Evolutionary conservation across 345 rosid species (phyloP).

Genomic region (Eucalyptus sp.): DNA sequence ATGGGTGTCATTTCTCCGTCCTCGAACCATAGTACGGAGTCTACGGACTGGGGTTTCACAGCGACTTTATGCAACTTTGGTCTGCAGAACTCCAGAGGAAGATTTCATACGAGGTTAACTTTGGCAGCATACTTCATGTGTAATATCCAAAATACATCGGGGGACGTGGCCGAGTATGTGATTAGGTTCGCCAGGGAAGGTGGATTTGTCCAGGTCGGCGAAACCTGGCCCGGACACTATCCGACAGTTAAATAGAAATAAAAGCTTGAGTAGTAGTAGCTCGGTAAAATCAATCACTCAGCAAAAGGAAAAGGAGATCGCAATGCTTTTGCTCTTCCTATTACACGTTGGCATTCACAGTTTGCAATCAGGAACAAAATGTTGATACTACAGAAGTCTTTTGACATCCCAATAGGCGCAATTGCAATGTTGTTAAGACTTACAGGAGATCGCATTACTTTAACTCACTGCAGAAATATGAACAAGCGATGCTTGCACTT

Average conservation of each 20-base stretch:
- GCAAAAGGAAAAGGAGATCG: neutral
- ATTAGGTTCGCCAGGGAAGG: neutral
- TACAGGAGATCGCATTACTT: neutral
- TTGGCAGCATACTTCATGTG: neutral
- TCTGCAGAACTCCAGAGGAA: neutral
- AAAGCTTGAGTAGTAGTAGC: neutral
- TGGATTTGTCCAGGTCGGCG: neutral
- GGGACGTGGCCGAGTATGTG: neutral
- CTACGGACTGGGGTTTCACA: neutral
- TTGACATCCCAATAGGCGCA: neutral
- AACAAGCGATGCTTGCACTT: slow-evolving; percentile 8
- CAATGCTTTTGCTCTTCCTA: neutral
- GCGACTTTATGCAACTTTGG: neutral
- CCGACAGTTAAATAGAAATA: neutral
- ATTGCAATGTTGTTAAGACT: neutral
- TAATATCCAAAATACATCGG: neutral
- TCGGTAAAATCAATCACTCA: neutral
- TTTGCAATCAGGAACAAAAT: neutral
- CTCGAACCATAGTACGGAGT: no score
- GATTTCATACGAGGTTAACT: neutral
- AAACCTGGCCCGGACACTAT: neutral
- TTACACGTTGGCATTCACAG: neutral
- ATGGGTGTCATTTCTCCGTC: neutral
- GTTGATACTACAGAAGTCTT: neutral
- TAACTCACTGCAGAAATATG: neutral